phyloP scores from a whole-genome alignment of 148 eudicot genomes.

The Polygonum aviculare region DNA sequence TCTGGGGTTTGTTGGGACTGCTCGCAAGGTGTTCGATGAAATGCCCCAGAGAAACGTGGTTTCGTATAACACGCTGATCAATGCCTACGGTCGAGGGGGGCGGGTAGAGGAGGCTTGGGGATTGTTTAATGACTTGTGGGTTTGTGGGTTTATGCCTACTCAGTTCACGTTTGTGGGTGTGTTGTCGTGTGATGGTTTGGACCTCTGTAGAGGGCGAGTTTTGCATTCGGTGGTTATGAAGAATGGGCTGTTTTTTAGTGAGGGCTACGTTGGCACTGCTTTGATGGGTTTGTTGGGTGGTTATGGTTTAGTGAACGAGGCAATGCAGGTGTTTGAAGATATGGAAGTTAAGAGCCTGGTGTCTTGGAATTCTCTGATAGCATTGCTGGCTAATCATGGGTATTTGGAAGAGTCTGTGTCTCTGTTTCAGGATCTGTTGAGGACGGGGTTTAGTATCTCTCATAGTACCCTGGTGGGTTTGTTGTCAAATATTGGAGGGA shows the following conservation, averaged over 20 bases:
- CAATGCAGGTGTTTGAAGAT: slow-evolving; percentile 36
- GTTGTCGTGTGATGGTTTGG: slow-evolving; percentile 43
- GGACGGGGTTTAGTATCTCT: slow-evolving; percentile 24
- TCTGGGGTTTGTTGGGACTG: slow-evolving; percentile 20
- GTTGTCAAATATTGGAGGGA: slow-evolving; percentile 37
- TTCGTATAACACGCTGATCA: slow-evolving; percentile 52
- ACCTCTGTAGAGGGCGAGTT: slow-evolving; percentile 29
- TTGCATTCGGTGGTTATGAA: slow-evolving; percentile 50
- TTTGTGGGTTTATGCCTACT: slow-evolving; percentile 41
- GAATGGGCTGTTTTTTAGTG: slow-evolving; percentile 41
- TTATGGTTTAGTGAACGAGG: slow-evolving; percentile 46
- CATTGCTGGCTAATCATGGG: slow-evolving; percentile 51
- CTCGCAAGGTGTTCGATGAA: slow-evolving; percentile 56
- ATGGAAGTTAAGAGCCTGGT: slow-evolving; percentile 53
- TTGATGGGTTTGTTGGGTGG: slow-evolving; percentile 56
- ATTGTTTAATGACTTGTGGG: slow-evolving; percentile 45
- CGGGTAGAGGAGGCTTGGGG: slow-evolving; percentile 34
- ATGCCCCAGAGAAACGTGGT: slow-evolving; percentile 52
- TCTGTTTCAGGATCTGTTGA: slow-evolving; percentile 42
- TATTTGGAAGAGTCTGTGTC: slow-evolving; percentile 30
- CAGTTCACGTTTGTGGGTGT: slow-evolving; percentile 47
- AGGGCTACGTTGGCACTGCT: slow-evolving; percentile 62
- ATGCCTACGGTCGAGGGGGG: slow-evolving; percentile 34
- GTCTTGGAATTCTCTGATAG: slow-evolving; percentile 66
- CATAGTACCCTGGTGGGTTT: slow-evolving; percentile 44